Evolutionary conservation across 1,139 yeast species (phyloP), one percentile per base, ranked within the genome.

Genomic region (Debaryomyces robertsiae): DNA sequence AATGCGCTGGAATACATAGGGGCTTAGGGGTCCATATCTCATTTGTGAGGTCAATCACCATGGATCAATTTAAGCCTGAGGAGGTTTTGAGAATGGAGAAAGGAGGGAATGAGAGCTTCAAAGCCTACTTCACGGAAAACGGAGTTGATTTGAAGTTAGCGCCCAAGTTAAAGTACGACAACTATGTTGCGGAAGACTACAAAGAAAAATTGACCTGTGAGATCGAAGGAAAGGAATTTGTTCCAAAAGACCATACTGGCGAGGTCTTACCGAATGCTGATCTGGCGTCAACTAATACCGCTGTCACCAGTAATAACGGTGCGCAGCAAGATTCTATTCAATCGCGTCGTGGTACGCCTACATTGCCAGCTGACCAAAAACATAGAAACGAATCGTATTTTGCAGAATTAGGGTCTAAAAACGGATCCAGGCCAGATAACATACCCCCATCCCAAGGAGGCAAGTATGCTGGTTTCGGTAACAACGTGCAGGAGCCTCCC

Each of bases 11-110:
- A 39, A 75, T 88, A 46, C 99, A 93, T 63, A 81, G 99, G 62
- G 95, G 96, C 24, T 73, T 93, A 41, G 99, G 99, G 29, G 98
- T 93, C 36, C 98, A 94, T 64, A 82, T 93, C 46, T 90, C 98
- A 33, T 94, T 94, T 68, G 98, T 93, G 38, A 79, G 98, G 59
- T 87, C 96, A 23, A 90, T 93, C 52, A 89, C 96, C 24, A 91
- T 94, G 95, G 99, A 93, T 62, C 96, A 90, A 66, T 94, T 94
- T 74, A 90, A 90, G 63, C 84, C 90, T 11, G 96, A 89, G 42
- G 98, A 93, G 63, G 77, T 90, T 44, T 71, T 82, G 47, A 73
- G 94, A 51, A 91, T 94, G 98, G 96, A 93, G 56, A 73, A 82
- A 46, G 98, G 99, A 45, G 99, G 99, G 18, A 93, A 93, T 60